A percentile compares a stretch with the other conserved stretches of the same genome.
These are phyloP conservation scores for Xylaria grammica DNA, from an alignment of 495 filamentous ascomycete species.

Conservation along the genomic window DNA sequence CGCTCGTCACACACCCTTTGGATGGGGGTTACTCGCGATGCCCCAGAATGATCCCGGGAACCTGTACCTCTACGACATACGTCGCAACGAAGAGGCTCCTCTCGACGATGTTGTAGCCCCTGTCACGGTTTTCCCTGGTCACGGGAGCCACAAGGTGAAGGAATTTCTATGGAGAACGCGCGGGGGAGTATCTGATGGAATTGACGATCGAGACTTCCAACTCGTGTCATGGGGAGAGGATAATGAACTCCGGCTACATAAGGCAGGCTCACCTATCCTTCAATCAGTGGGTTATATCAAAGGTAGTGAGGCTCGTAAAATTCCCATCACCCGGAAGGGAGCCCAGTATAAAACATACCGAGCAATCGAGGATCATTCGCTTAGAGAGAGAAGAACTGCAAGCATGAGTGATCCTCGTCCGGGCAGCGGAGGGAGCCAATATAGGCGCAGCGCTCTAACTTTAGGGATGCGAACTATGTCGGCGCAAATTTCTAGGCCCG, in stretches of 20 bases:
- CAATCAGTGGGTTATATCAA: conserved; percentile 77
- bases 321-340: conserved; percentile 79
- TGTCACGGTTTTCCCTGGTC: conserved; percentile 77
- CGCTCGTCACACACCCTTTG: conserved; percentile 93
- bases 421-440: conserved; percentile 41
- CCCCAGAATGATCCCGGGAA: conserved; percentile 84
- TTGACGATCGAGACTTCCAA: conserved; percentile 92
- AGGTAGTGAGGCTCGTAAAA: conserved; percentile 65
- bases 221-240: conserved; percentile 93
- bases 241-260: conserved; percentile 78
- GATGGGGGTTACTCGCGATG: conserved; percentile 86
- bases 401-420: conserved; percentile 59
- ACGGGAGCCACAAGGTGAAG: conserved; percentile 81
- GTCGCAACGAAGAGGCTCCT: conserved; percentile 45
- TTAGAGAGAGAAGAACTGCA: conserved; percentile 46
- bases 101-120: conserved; percentile 58
- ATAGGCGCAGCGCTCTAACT: conserved; percentile 49
- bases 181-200: conserved; percentile 66
- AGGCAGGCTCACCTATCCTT: conserved; percentile 67
- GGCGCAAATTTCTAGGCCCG: conserved; percentile 43
- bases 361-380: conserved; percentile 58
- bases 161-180: conserved; percentile 92
- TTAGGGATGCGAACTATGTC: conserved; percentile 48
- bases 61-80: conserved; percentile 84
- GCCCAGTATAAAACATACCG: conserved; percentile 88